Evolutionary conservation across 768 basidiomycete genomes (phyloP), one percentile per base, ranked within the genome.

Genomic region (Amanita jacksonii): DNA sequence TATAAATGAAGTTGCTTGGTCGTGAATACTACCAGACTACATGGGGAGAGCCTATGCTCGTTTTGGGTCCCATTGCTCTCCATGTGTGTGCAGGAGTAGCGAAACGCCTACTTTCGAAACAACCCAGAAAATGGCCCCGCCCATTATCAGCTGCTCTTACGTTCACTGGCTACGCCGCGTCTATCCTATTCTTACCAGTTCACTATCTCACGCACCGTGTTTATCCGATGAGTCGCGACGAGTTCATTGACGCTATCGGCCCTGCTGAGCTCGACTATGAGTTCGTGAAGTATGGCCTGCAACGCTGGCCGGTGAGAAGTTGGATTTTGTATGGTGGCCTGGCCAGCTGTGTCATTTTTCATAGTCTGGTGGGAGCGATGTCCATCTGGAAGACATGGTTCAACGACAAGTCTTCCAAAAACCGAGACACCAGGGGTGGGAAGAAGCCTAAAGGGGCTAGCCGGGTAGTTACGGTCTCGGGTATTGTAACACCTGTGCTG

Each of bases 11-110:
- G 86, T 66, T 92, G 34, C 67, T 93, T 9, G 85, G 87, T 8
- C 66, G 88, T 42, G 88, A 89, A 62, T 89, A 88, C 61, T 92
- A 93, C 59, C 86, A 91, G 56, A 84, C 81, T 0, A 45, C 63
- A 0, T 69, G 80, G 41, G 74, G 75, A 16, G 87, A 92, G 59
- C 74, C 68, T 31, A 74, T 76, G 33, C 74, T 90, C 9, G 66
- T 91, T 8, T 64, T 85, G 24, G 62, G 65, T 1, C 88, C 89
- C 0, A 61, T 93, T n/a, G 63, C 64, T 23, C 54, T 80, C 7
- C 89, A 92, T 54, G 59, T 77, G 16, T 46, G 74, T 4, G 69
- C 83, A 1, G 77, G 75, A 3, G 47, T 74, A n/a, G 52, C 72
- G 6, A 81, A 81, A 49, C 77, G 87, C 2, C 46, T 84, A 5